Percentiles rank a stretch among this genome's conserved stretches.
phyloP scores from a whole-genome alignment of 2,329 filamentous ascomycete species.

The Neobulgaria alba region DNA sequence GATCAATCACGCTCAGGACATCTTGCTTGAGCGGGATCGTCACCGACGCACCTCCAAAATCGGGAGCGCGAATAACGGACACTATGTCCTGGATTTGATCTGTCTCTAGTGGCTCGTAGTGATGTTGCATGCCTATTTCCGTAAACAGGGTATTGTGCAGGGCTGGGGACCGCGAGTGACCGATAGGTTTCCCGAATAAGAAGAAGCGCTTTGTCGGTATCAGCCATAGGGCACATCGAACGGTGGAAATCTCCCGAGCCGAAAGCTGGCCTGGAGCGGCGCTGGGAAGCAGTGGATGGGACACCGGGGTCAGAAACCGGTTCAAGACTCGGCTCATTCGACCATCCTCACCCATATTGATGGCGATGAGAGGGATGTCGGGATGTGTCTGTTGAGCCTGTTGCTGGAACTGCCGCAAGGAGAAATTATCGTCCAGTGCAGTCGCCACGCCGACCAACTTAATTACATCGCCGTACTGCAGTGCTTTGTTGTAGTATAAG shows the following conservation, averaged over 20 bases:
- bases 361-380: conserved; percentile 74
- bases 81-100: conserved; percentile 51
- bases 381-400: conserved; percentile 61
- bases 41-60: conserved; percentile 89
- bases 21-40: conserved; percentile 93
- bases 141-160: conserved; percentile 83
- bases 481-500: conserved; percentile 76
- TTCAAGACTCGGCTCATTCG: conserved; percentile 89
- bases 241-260: conserved; percentile 76
- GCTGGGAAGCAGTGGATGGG: conserved; percentile 79
- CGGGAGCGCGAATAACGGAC: conserved; percentile 55
- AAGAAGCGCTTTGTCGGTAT: conserved; percentile 71
- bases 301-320: conserved; percentile 88
- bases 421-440: conserved; percentile 75
- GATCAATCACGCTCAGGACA: conserved; percentile 72
- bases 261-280: conserved; percentile 91
- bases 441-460: conserved; percentile 83
- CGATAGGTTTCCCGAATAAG: conserved; percentile 80
- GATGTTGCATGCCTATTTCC: conserved; percentile 70
- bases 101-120: conserved; percentile 73
- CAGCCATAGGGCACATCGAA: conserved; percentile 69
- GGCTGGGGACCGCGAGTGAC: conserved; percentile 73
- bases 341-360: conserved; percentile 88
- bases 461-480: conserved; percentile 86
- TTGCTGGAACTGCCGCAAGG: conserved; percentile 70